phyloP scores from a whole-genome alignment of 306 rosid species.

The Purshia tridentata region DNA sequence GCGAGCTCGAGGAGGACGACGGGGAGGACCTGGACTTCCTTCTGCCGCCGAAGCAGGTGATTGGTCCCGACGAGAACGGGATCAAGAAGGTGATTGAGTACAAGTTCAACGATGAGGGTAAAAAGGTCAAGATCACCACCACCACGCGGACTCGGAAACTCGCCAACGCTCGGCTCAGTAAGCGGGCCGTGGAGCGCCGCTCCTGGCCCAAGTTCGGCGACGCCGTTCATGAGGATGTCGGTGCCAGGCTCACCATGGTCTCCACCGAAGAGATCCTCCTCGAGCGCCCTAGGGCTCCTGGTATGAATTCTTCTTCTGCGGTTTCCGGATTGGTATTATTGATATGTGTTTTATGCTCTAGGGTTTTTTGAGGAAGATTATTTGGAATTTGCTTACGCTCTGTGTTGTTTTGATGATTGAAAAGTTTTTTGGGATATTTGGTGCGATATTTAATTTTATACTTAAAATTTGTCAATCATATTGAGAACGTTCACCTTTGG shows the following conservation, averaged over 20 bases:
- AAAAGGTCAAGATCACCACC: slow-evolving; percentile 75
- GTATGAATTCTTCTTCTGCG: slow-evolving; percentile 24
- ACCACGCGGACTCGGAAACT: slow-evolving; percentile 67
- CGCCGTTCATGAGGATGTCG: slow-evolving; percentile 82
- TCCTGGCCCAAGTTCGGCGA: slow-evolving; percentile 91
- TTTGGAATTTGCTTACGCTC: background rate
- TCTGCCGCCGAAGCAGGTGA: slow-evolving; percentile 69
- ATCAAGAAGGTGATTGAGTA: slow-evolving; percentile 73
- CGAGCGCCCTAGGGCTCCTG: slow-evolving; percentile 88
- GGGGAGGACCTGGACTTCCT: slow-evolving; percentile 81
- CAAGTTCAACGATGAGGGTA: slow-evolving; percentile 77
- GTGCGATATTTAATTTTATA: no score
- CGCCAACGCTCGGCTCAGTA: slow-evolving; percentile 57
- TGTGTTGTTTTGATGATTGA: no score
- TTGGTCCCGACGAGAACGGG: slow-evolving; percentile 86
- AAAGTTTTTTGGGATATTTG: no score
- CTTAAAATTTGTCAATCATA: no score
- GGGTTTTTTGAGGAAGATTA: background rate
- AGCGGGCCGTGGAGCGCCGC: slow-evolving; percentile 60
- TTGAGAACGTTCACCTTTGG: no score
- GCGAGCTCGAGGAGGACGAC: slow-evolving; percentile 78
- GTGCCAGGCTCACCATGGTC: slow-evolving; percentile 80
- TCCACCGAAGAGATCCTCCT: slow-evolving; percentile 92
- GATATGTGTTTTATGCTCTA: background rate
- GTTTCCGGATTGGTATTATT: background rate